phyloP scores from a whole-genome alignment of 345 rosid species.

The Lepidium didymum region DNA sequence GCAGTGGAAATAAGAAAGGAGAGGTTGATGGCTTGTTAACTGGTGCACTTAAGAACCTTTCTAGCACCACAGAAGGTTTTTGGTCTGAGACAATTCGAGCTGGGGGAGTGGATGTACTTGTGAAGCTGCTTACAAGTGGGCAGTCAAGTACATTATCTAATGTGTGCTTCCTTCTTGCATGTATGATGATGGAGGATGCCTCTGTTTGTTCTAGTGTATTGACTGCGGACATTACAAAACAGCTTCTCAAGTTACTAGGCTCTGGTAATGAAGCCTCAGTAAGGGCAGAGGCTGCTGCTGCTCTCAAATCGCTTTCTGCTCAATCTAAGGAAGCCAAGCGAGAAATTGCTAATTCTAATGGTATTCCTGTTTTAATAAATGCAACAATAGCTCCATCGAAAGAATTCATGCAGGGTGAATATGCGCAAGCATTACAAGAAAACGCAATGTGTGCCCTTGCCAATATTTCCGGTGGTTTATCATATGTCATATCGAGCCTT shows the following conservation, averaged over 20 bases:
- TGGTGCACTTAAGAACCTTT: conserved; percentile 87
- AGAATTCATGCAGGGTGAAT: conserved; percentile 99
- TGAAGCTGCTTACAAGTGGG: conserved; percentile 82
- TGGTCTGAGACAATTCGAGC: conserved; percentile 89
- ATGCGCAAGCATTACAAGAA: conserved; percentile 97
- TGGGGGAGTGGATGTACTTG: conserved; percentile 95
- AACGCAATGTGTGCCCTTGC: conserved; percentile 99
- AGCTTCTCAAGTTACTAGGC: conserved; percentile 80
- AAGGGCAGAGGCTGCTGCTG: conserved; percentile 99
- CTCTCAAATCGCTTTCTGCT: conserved; percentile 91
- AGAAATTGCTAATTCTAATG: conserved; percentile 83
- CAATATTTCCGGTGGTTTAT: conserved; percentile 95
- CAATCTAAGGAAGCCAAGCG: conserved; percentile 89
- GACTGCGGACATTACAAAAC: conserved; percentile 89
- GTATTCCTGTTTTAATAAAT: conserved; percentile 88
- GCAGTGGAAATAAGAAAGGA: conserved; percentile 67
- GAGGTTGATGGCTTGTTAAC: conserved; percentile 89
- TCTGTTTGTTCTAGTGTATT: conserved; percentile 80
- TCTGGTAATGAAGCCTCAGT: conserved; percentile 92
- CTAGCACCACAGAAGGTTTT: conserved; percentile 93
- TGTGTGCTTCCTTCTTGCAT: conserved; percentile 92
- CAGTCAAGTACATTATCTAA: conserved; percentile 83
- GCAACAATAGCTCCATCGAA: conserved; percentile 99
- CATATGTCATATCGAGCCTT: conserved; percentile 94
- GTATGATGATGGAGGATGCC: conserved; percentile 94